phyloP scores from a whole-genome alignment of 257 asterid genomes.

The Paulownia fortunei region DNA sequence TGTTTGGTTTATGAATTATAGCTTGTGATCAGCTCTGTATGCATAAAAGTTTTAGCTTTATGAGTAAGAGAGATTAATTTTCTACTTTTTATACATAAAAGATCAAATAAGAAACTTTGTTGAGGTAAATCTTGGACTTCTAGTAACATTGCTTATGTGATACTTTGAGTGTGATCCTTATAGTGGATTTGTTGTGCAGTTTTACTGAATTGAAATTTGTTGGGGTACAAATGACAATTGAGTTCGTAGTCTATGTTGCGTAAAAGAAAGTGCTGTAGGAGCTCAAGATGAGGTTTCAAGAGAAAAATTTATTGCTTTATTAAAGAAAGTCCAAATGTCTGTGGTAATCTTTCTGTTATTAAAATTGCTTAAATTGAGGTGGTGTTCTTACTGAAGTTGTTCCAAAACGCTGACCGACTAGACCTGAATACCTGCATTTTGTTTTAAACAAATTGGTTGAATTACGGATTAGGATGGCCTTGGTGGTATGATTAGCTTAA shows the following conservation, averaged over 20 bases:
- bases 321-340: not conserved
- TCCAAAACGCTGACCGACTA: slow-evolving; percentile 17
- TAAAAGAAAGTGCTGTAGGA: slow-evolving; percentile 8
- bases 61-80: slow-evolving; percentile 7
- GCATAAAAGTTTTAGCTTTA: slow-evolving; percentile 1
- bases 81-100: slow-evolving; percentile 6
- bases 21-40: slow-evolving; percentile 31
- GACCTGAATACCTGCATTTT: not conserved
- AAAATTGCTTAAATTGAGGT: slow-evolving; percentile 19
- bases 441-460: slow-evolving; percentile 15
- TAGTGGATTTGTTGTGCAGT: not conserved
- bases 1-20: not conserved
- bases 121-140: not conserved
- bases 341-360: not conserved
- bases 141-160: slow-evolving; percentile 12
- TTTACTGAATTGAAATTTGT: slow-evolving; percentile 12
- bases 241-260: slow-evolving; percentile 19
- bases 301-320: not conserved
- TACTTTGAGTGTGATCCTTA: slow-evolving; percentile 5
- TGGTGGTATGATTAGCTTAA: slow-evolving; percentile 21
- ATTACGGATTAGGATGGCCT: not conserved
- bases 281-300: slow-evolving; percentile 5
- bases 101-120: not conserved
- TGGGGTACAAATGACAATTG: slow-evolving; percentile 5
- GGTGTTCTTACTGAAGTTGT: slow-evolving; percentile 24